phyloP scores from a whole-genome alignment of 345 rosid genomes.

The Euphorbia pulcherrima region DNA sequence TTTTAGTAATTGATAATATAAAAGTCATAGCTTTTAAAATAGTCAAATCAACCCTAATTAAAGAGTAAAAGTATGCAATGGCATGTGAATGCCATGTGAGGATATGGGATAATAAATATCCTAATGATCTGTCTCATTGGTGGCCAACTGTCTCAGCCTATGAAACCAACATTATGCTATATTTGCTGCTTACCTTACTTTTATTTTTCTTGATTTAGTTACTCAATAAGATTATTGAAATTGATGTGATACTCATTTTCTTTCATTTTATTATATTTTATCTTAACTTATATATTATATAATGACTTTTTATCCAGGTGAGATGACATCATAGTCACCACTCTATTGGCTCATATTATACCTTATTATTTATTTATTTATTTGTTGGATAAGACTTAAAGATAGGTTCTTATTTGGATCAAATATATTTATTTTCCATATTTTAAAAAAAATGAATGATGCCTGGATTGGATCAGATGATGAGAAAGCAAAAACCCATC shows the following conservation, averaged over 20 bases:
- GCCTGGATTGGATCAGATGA: too few relatives aligned
- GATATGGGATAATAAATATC: background rate
- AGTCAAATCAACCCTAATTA: too few relatives aligned
- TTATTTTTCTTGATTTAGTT: background rate
- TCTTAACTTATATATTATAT: background rate
- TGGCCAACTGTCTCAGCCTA: conserved; percentile 41
- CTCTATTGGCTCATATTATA: conserved; percentile 16
- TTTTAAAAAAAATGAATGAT: background rate
- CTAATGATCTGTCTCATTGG: conserved; percentile 17
- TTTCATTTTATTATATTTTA: too few relatives aligned
- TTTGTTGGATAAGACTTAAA: conserved; percentile 20
- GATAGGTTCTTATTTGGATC: conserved; percentile 1
- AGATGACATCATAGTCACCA: conserved; percentile 36
- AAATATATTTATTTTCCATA: background rate
- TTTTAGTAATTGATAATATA: too few relatives aligned
- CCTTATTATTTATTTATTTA: background rate
- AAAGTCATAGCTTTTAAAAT: too few relatives aligned
- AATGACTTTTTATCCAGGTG: conserved; percentile 36
- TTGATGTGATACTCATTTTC: conserved; percentile 23
- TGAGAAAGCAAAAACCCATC: background rate
- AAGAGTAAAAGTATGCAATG: background rate
- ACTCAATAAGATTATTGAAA: conserved; percentile 14
- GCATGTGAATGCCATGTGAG: background rate
- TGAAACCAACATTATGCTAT: conserved; percentile 38
- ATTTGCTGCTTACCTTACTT: background rate